Evolutionary conservation across 257 asterid species (phyloP), one percentile per base, ranked within the genome.

Genomic region (Fraxinus americana): DNA sequence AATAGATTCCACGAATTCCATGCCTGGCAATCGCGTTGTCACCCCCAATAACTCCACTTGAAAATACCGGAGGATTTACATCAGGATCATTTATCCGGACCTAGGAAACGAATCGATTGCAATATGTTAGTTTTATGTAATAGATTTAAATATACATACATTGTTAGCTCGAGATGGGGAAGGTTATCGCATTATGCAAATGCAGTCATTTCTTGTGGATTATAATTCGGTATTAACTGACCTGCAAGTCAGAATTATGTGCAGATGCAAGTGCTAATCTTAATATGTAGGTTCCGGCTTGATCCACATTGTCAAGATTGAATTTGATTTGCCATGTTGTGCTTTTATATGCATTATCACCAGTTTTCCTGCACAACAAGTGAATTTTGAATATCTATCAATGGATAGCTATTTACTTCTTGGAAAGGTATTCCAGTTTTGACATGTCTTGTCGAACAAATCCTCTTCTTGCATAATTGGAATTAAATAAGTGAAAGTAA

Each of bases 1-100:
- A 89, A 66, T 91, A 86, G 27, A 91, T 71, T n/a, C 97, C 96
- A 80, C 85, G 97, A 70, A 92, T 92, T 67, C 92, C 97, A 82
- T 92, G 96, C 77, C 95, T 91, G 43, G 96, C 96, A 57, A 92
- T 85, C 9, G 96, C 85, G 65, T 92, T 92, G 72, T 92, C 94
- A 25, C 70, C 78, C 9, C 96, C 96, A 9, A 91, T 88, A 39
- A 38, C 76, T 32, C 94, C 92, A 21, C 83, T 89, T 36, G 96
- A 82, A 65, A 90, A 91, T 29, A 86, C n/a, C 0, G 90, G 92
- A 50, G 92, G 88, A 73, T 84, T 79, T n/a, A 25, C 70, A 59
- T 78, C 82, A 17, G 67, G 77, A 71, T 92, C 85, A 57, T 92
- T 89, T 7, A 91, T 61, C 29, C 91, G 88, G n/a, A 92, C 91